Percentiles rank a stretch among this genome's conserved stretches.
Evolutionary conservation across 805 yeast species (phyloP).

Genomic region (Isabelozyma rhagii): DNA sequence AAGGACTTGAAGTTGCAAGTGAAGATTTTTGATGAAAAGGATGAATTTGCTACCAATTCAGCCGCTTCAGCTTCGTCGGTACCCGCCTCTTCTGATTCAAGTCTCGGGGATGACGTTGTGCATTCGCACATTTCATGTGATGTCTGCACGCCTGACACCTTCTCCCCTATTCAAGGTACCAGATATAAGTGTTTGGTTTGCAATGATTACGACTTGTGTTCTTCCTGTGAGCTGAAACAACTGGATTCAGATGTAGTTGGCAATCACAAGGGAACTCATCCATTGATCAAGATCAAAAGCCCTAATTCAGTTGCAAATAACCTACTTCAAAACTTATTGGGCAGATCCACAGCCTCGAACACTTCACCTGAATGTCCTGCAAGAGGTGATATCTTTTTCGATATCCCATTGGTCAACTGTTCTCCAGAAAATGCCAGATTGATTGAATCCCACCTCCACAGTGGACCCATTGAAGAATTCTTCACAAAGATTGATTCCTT

Average conservation of each 20-base stretch:
- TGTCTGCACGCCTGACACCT: slow-evolving; percentile 25
- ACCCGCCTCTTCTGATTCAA: background rate
- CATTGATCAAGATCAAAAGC: slow-evolving; percentile 25
- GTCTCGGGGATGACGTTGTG: slow-evolving; percentile 3
- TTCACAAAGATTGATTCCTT: slow-evolving; percentile 11
- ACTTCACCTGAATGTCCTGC: background rate
- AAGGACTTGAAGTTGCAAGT: slow-evolving; percentile 9
- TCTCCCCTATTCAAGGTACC: slow-evolving; percentile 40
- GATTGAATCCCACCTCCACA: slow-evolving; percentile 13
- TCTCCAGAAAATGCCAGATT: slow-evolving; percentile 9
- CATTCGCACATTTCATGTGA: slow-evolving; percentile 33
- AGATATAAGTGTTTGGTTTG: slow-evolving; percentile 54
- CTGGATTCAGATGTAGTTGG: slow-evolving; percentile 8
- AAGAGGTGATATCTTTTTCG: slow-evolving; percentile 15
- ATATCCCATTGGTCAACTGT: slow-evolving; percentile 23
- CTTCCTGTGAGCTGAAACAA: slow-evolving; percentile 23
- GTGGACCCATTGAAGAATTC: slow-evolving; percentile 14
- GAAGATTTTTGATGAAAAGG: background rate
- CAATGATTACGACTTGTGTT: slow-evolving; percentile 52
- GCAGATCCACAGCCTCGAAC: background rate
- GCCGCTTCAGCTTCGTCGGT: background rate
- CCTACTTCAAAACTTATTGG: background rate
- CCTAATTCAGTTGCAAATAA: slow-evolving; percentile 7
- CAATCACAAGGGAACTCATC: slow-evolving; percentile 22
- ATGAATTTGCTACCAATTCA: slow-evolving; percentile 1